Evolutionary conservation across 2,329 filamentous ascomycete genomes (phyloP).

Genomic region (Ceratocystis destructans): DNA sequence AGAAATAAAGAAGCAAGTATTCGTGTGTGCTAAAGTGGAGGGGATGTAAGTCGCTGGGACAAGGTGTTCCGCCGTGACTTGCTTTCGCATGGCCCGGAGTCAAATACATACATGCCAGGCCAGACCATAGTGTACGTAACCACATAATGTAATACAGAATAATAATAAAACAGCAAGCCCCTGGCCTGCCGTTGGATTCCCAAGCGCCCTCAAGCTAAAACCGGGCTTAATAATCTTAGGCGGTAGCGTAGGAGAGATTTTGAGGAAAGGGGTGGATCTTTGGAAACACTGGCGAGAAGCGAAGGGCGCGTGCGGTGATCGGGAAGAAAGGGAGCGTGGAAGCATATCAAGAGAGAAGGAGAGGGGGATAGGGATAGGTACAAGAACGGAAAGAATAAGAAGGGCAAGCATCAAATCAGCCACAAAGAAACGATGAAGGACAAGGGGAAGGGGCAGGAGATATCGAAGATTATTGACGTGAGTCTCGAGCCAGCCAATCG

Average conservation of each 20-base stretch:
- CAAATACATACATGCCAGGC: too few relatives aligned
- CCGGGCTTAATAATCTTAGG: not conserved
- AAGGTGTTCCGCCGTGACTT: too few relatives aligned
- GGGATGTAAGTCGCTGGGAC: too few relatives aligned
- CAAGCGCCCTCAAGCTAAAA: not conserved
- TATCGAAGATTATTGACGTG: too few relatives aligned
- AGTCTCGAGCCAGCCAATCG: too few relatives aligned
- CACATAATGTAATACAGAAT: too few relatives aligned
- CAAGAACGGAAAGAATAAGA: not conserved
- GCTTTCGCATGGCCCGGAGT: too few relatives aligned
- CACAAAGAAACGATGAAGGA: not conserved
- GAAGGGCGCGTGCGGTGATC: conserved; percentile 9
- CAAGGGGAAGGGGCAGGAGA: not conserved
- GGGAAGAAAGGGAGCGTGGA: not conserved
- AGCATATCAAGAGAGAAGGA: not conserved
- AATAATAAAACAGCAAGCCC: too few relatives aligned
- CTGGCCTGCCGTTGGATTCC: too few relatives aligned
- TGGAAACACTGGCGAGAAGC: conserved; percentile 8
- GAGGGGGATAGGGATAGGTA: not conserved
- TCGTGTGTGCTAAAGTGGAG: too few relatives aligned
- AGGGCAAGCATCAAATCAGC: not conserved
- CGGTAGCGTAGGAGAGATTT: conserved; percentile 1
- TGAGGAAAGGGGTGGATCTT: not conserved
- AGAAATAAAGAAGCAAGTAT: not conserved
- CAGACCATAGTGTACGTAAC: too few relatives aligned